phyloP scores from a whole-genome alignment of 768 basidiomycete genomes.

The Agaricus subrufescens region DNA sequence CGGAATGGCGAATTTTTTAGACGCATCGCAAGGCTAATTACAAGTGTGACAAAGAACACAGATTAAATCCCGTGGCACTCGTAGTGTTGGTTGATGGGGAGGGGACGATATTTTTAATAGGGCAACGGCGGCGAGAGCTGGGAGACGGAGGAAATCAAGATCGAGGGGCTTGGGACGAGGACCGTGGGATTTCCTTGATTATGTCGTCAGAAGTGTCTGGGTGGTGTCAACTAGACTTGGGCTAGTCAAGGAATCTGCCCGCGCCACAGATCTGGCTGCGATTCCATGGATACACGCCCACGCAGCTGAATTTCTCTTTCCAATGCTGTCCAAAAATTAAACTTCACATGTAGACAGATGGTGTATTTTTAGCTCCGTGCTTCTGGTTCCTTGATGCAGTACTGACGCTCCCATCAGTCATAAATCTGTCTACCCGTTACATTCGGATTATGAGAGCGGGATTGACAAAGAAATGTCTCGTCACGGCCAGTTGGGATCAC shows the following conservation, averaged over 20 bases:
- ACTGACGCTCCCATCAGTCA: slow-evolving; percentile 3
- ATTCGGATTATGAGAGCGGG: slow-evolving; percentile 9
- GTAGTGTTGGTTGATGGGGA: not conserved
- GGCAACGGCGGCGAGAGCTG: not conserved
- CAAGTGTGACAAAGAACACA: not conserved
- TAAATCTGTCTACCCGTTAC: slow-evolving; percentile 4
- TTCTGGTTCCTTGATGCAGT: slow-evolving; percentile 10
- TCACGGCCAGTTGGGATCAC: not conserved
- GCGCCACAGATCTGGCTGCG: not conserved
- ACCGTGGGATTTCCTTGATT: not conserved
- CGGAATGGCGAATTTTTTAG: not conserved
- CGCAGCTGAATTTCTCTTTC: not conserved
- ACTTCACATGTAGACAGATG: not conserved
- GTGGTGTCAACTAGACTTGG: slow-evolving; percentile 1
- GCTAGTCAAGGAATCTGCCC: not conserved
- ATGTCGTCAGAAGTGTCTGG: slow-evolving; percentile 9
- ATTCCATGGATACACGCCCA: not conserved
- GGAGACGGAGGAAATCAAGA: not conserved
- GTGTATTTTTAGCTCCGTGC: slow-evolving; percentile 9
- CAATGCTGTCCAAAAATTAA: not conserved
- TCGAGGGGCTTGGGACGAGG: not conserved
- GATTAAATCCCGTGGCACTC: not conserved
- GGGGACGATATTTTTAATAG: not conserved
- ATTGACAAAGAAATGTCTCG: slow-evolving; percentile 5
- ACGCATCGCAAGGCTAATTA: not conserved